Evolutionary conservation across 257 asterid genomes (phyloP).

Genomic region (Agastache rugosa): DNA sequence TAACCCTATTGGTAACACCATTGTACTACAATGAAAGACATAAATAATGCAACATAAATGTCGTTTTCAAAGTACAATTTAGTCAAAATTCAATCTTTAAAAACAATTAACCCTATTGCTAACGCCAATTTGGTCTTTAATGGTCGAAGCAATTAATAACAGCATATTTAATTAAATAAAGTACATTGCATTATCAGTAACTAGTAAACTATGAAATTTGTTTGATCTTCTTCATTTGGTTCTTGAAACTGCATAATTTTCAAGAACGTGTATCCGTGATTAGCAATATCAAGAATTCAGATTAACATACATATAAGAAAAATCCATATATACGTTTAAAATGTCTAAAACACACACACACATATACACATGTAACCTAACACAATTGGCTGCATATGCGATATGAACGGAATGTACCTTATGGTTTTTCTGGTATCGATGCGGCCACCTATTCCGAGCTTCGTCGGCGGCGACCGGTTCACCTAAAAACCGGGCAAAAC

Average conservation of each 20-base stretch:
- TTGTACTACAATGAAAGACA: neutral
- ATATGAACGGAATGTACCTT: conserved; percentile 14
- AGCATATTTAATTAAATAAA: neutral
- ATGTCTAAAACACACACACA: neutral
- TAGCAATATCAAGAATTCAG: neutral
- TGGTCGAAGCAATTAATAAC: neutral
- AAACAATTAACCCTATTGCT: neutral
- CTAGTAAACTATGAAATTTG: neutral
- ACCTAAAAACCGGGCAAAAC: conserved; percentile 33
- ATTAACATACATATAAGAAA: neutral
- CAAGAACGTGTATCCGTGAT: neutral
- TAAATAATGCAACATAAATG: neutral
- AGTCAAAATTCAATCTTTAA: too few species aligned
- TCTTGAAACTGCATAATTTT: neutral
- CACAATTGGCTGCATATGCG: neutral
- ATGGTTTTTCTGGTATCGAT: conserved; percentile 42
- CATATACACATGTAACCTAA: neutral
- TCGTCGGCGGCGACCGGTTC: conserved; percentile 46
- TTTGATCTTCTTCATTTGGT: neutral
- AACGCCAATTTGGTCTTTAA: neutral
- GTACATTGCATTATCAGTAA: neutral
- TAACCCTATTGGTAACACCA: neutral
- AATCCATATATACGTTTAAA: neutral
- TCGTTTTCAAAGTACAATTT: neutral
- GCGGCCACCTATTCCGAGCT: conserved; percentile 64